Evolutionary conservation across 1,284 basidiomycete species (phyloP), one percentile per base, ranked within the genome.

Genomic region (Trametes sp.): DNA sequence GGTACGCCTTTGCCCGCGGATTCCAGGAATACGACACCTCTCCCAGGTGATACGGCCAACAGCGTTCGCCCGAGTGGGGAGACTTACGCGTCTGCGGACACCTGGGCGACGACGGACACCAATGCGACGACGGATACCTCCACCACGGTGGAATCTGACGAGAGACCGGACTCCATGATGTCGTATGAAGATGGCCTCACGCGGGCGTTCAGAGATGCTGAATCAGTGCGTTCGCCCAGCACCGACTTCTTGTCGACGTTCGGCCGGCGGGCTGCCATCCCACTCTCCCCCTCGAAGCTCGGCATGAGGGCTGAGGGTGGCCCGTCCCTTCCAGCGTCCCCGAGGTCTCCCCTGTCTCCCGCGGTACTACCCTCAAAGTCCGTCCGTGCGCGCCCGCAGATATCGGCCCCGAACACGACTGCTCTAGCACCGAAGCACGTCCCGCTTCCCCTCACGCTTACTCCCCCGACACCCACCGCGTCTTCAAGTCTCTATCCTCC

Each of bases 151-250:
- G 69, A 70, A 13, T 63, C 61, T 26, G 66, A 67, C 26, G 66
- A 64, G 42, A 51, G 23, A 31, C 56, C 31, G 16, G 59, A 64
- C 19, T 59, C 59, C 2, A 8, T 38, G 24, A 21, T 51, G 19
- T 65, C 63, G 11, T 29, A 28, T 23, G 59, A 54, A 2, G 67
- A 69, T 7, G 70, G 69, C 26, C 67, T 75, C 31, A 72, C 71
- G 24, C 62, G 51, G 23, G 73, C 73, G 4, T 75, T 75, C 66
- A 63, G 63, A n/a, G 73, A 74, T 45, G 74, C 72, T 0, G 69
- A 73, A 48, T 74, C 72, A 21, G 70, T 74, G 13, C 71, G 73
- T n/a, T 69, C 69, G 5, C 73, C 74, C 0, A 74, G 73, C 60
- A 70, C 70, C 35, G 73, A 75, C 50, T 63, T 73, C 26, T 65